Evolutionary conservation across 805 yeast genomes (phyloP).

Genomic region (Metschnikowia shivogae): DNA sequence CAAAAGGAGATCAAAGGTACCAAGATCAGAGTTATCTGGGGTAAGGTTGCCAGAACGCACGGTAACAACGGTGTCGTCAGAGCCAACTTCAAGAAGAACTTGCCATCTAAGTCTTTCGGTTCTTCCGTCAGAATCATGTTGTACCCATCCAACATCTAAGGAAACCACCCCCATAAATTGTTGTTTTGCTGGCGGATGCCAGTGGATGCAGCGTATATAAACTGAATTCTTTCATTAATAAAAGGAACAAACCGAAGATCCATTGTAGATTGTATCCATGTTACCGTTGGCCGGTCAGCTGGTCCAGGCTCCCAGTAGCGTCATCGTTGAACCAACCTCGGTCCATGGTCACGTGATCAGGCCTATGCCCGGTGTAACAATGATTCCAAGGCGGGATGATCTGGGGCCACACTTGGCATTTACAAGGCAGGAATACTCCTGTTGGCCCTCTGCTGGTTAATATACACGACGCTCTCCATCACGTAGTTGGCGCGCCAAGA

Average conservation of each 20-base stretch:
- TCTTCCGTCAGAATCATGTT: constrained; percentile 99
- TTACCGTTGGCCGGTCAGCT: no score
- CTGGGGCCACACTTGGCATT: no score
- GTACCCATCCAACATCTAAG: constrained; percentile 99
- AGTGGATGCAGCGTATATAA: constrained; percentile 18
- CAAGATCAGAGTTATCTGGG: constrained; percentile 99
- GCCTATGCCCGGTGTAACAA: no score
- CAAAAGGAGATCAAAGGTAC: constrained; percentile 97
- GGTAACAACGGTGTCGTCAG: constrained; percentile 98
- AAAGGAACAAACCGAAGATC: constrained; percentile 6
- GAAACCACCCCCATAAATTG: constrained; percentile 15
- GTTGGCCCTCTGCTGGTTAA: no score
- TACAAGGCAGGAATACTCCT: no score
- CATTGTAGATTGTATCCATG: neutral
- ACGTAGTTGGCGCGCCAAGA: neutral
- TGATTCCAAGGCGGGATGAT: no score
- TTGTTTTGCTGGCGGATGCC: constrained; percentile 6
- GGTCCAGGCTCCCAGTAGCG: no score
- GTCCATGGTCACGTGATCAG: no score
- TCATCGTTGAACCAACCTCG: neutral
- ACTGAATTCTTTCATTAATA: constrained; percentile 19
- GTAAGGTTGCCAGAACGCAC: constrained; percentile 98
- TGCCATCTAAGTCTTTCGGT: constrained; percentile 99
- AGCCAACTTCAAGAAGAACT: constrained; percentile 98
- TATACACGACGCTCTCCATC: no score